Evolutionary conservation across 2,329 filamentous ascomycete species (phyloP).

Genomic region (Hypoxylon sp.): DNA sequence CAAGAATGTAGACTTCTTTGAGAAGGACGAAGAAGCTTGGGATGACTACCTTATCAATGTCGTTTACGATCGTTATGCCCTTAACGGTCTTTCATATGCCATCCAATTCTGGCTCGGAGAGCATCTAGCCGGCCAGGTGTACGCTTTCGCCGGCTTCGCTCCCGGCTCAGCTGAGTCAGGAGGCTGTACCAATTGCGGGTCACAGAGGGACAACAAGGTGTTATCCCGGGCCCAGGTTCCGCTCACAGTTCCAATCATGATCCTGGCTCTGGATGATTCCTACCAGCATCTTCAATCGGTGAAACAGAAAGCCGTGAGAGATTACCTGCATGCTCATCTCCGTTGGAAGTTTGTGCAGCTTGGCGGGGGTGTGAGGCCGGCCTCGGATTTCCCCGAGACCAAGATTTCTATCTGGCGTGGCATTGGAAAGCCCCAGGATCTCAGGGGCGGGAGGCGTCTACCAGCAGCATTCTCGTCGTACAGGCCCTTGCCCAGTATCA

Average conservation of each 20-base stretch:
- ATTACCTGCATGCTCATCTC: constrained; percentile 17
- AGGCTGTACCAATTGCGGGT: constrained; percentile 20
- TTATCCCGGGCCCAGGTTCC: constrained; percentile 13
- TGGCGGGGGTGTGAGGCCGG: constrained; percentile 4
- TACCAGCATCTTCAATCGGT: not conserved
- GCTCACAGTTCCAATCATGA: constrained; percentile 5
- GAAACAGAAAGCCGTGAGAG: not conserved
- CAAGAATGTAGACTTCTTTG: not conserved
- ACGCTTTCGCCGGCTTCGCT: constrained; percentile 17
- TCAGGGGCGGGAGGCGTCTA: not conserved
- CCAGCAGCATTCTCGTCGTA: constrained; percentile 4
- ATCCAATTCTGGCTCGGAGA: constrained; percentile 29
- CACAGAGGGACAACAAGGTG: constrained; percentile 7
- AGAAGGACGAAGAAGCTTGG: not conserved
- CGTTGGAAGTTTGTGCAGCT: constrained; percentile 25
- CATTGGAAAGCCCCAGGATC: not conserved
- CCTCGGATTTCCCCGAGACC: constrained; percentile 16
- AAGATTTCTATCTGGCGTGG: constrained; percentile 27
- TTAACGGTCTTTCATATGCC: constrained; percentile 21
- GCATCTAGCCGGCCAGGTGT: constrained; percentile 28
- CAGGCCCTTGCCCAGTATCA: not conserved
- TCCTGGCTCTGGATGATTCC: not conserved
- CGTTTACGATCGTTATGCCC: constrained; percentile 24
- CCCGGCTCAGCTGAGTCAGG: not conserved
- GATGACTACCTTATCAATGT: constrained; percentile 26